A percentile compares a stretch with the other conserved stretches of the same genome.
Evolutionary conservation across 2,329 filamentous ascomycete genomes (phyloP).

Genomic region (Alternaria sp.): DNA sequence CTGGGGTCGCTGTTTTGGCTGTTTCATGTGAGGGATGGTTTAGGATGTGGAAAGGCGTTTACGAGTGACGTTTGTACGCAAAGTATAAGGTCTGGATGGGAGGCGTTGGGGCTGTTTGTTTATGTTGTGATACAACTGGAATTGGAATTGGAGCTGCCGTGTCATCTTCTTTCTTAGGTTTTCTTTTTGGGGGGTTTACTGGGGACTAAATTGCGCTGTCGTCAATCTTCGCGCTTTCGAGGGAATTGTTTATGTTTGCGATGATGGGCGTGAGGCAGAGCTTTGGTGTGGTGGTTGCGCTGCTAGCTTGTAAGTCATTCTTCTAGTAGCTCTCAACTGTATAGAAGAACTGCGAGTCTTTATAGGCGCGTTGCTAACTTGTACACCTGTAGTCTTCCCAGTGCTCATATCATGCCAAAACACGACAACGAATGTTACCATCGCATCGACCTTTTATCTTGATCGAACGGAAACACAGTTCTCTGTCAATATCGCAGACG

Average conservation of each 20-base stretch:
- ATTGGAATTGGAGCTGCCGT: neutral
- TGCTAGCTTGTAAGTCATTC: slow-evolving; percentile 22
- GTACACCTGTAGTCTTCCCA: slow-evolving; percentile 26
- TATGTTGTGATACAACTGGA: slow-evolving; percentile 3
- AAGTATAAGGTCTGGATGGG: slow-evolving; percentile 3
- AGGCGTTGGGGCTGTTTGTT: slow-evolving; percentile 7
- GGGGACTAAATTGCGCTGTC: neutral
- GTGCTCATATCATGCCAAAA: slow-evolving; percentile 28
- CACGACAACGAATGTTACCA: slow-evolving; percentile 19
- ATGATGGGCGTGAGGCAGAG: slow-evolving; percentile 10
- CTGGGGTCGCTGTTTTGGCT: slow-evolving; percentile 11
- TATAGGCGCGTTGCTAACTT: neutral
- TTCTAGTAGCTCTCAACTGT: neutral
- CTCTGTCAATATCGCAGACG: slow-evolving; percentile 46
- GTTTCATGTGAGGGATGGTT: slow-evolving; percentile 6
- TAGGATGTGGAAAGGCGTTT: slow-evolving; percentile 3
- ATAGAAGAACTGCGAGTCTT: neutral
- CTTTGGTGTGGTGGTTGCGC: slow-evolving; percentile 21
- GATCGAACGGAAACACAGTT: slow-evolving; percentile 47
- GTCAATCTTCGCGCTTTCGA: neutral
- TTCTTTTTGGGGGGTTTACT: slow-evolving; percentile 7
- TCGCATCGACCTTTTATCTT: slow-evolving; percentile 47
- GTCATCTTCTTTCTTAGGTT: neutral
- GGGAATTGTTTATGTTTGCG: neutral
- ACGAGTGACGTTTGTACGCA: slow-evolving; percentile 9